phyloP scores from a whole-genome alignment of 768 basidiomycete species.

The Bullera alba region DNA sequence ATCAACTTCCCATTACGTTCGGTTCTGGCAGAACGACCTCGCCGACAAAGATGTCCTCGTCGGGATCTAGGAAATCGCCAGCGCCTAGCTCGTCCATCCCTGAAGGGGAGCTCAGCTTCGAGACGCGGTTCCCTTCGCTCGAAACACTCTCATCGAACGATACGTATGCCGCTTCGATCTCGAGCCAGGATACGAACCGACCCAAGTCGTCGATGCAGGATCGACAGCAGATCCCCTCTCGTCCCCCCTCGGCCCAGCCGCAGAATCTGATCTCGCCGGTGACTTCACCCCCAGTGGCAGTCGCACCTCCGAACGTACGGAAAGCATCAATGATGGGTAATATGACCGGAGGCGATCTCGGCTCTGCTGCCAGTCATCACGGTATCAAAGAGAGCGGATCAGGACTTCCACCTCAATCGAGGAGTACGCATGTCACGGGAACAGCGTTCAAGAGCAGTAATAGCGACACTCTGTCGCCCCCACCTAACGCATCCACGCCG shows the following conservation, averaged over 20 bases:
- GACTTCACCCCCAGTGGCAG: constrained; percentile 6
- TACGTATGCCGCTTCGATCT: constrained; percentile 3
- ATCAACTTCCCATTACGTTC: background rate
- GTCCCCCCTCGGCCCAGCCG: background rate
- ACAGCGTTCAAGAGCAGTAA: constrained; percentile 35
- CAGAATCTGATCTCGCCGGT: constrained; percentile 21
- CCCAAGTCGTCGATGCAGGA: too few relatives aligned
- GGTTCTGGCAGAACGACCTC: background rate
- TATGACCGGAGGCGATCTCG: constrained; percentile 35
- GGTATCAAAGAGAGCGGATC: background rate
- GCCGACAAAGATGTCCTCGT: background rate
- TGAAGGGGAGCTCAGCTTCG: constrained; percentile 45
- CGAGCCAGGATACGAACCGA: too few relatives aligned
- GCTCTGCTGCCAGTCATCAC: constrained; percentile 3
- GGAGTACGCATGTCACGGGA: constrained; percentile 45
- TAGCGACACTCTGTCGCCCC: constrained; percentile 1
- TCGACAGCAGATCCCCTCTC: background rate
- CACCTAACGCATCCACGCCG: background rate
- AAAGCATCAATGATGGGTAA: constrained; percentile 34
- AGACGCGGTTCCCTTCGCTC: constrained; percentile 76
- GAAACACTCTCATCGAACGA: constrained; percentile 56
- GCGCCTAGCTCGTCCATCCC: constrained; percentile 14
- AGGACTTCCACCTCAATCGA: constrained; percentile 29
- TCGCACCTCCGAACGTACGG: constrained; percentile 4
- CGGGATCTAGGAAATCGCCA: constrained; percentile 6